Conservation (phyloP, 1,284 basidiomycete genomes). For the Naganishia sp. region DNA sequence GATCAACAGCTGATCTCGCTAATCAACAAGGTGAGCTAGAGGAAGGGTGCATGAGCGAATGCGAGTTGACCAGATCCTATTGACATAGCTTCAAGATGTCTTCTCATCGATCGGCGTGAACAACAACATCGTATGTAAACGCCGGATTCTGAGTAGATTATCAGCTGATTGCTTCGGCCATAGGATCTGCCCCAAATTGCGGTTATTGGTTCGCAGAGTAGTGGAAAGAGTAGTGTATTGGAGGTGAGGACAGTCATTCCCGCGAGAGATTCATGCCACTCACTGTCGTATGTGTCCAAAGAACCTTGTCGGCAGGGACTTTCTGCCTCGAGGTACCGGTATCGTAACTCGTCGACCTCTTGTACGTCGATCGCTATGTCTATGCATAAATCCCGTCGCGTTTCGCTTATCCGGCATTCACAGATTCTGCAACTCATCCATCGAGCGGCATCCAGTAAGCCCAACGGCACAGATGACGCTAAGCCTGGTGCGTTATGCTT, state of each 20-base stretch:
- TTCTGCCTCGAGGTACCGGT: constrained; percentile 93
- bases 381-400: background rate
- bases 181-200: constrained; percentile 62
- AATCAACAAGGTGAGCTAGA: constrained; percentile 53
- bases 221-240: constrained; percentile 59
- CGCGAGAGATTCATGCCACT: no score
- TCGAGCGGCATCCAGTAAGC: constrained; percentile 61
- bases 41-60: background rate
- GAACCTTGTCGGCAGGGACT: constrained; percentile 97
- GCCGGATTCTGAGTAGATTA: background rate
- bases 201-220: constrained; percentile 59
- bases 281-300: constrained; percentile 47
- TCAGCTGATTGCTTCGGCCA: background rate
- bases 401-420: constrained; percentile 84
- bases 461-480: constrained; percentile 56
- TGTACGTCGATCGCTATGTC: constrained; percentile 55
- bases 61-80: background rate
- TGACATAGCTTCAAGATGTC: constrained; percentile 57
- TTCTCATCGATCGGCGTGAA: constrained; percentile 57
- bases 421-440: constrained; percentile 94
- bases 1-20: constrained; percentile 55
- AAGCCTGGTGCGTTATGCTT: constrained; percentile 32
- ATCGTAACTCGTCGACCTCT: constrained; percentile 95
- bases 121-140: constrained; percentile 52
- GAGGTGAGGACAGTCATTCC: constrained; percentile 48